These are phyloP conservation scores for Lactarius tabidus DNA, from an alignment of 768 basidiomycete genomes.

Conservation along the genomic window DNA sequence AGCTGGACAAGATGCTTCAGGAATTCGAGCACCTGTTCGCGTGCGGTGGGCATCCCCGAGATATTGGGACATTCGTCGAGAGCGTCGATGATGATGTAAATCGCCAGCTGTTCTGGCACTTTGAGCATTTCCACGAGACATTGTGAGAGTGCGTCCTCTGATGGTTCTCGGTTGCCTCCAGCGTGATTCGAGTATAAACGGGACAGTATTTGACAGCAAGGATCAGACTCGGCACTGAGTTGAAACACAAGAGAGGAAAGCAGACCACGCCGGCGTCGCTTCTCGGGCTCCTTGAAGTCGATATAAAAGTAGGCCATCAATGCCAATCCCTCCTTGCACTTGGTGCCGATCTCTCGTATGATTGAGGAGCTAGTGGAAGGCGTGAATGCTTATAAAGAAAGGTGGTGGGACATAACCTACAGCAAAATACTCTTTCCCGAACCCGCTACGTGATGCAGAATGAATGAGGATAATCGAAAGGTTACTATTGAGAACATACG, in stretches of 20 bases:
- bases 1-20: background rate
- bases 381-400: background rate
- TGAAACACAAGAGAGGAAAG: slow-evolving; percentile 6
- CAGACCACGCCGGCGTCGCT: background rate
- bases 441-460: background rate
- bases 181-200: background rate
- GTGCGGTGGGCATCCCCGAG: background rate
- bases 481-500: background rate
- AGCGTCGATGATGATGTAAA: slow-evolving; percentile 2
- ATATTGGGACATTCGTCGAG: slow-evolving; percentile 7
- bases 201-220: background rate
- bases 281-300: slow-evolving; percentile 5
- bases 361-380: background rate
- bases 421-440: slow-evolving; percentile 7
- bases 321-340: background rate
- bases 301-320: slow-evolving; percentile 9
- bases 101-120: background rate
- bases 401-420: background rate
- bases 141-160: background rate
- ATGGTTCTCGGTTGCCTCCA: background rate
- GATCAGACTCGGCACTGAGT: background rate
- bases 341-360: background rate
- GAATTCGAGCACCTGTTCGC: background rate
- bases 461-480: background rate
- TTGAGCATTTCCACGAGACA: slow-evolving; percentile 3